These are phyloP conservation scores for Blastocystis sp. DNA, from an alignment of 352 stramenopile species.

Conservation along the genomic window DNA sequence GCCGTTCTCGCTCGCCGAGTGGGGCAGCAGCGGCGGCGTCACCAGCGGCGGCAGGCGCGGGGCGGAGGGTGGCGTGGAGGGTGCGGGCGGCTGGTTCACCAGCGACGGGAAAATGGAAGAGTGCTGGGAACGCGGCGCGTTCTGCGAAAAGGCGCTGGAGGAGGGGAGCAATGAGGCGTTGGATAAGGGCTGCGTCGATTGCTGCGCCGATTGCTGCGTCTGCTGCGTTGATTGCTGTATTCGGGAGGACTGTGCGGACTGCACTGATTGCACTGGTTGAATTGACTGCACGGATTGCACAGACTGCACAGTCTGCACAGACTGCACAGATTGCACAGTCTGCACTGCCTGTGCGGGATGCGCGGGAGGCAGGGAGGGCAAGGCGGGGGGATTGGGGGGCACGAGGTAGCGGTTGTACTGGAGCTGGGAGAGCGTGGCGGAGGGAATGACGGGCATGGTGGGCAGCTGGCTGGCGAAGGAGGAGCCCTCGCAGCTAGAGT, in stretches of 20 bases:
- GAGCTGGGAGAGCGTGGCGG: slow-evolving; percentile 1
- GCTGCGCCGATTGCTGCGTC: too few relatives aligned
- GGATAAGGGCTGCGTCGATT: too few relatives aligned
- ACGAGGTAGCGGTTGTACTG: not conserved
- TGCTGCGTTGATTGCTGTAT: too few relatives aligned
- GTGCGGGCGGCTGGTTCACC: too few relatives aligned
- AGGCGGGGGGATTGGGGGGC: not conserved
- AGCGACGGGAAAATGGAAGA: too few relatives aligned
- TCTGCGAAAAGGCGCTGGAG: too few relatives aligned
- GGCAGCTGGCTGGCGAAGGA: not conserved
- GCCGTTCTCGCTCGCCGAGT: not conserved
- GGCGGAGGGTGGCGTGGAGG: not conserved
- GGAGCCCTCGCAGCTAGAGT: slow-evolving; percentile 7
- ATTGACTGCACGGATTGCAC: not conserved
- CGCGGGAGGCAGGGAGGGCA: not conserved
- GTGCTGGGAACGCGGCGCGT: too few relatives aligned
- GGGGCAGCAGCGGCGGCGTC: not conserved
- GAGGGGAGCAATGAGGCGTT: too few relatives aligned
- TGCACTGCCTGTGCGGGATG: not conserved
- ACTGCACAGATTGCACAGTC: not conserved
- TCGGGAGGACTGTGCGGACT: not conserved
- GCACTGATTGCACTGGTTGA: not conserved
- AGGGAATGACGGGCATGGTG: slow-evolving; percentile 2
- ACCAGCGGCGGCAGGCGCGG: not conserved
- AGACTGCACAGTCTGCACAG: not conserved